phyloP scores from a whole-genome alignment of 257 asterid genomes.

The Cynanchum wilfordii region DNA sequence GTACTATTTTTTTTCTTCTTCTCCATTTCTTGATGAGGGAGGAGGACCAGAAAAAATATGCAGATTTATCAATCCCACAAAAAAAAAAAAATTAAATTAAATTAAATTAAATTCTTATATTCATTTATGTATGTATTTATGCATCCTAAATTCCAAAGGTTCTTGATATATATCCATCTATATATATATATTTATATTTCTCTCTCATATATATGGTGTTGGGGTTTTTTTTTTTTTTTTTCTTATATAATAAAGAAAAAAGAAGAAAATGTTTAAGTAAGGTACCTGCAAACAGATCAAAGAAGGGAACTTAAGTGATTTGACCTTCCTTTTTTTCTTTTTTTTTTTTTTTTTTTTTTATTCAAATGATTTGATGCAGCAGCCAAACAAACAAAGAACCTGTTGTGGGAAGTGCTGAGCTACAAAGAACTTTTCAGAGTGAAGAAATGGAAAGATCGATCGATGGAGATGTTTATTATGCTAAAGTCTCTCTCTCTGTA shows the following conservation, averaged over 20 bases:
- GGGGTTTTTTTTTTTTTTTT: neutral
- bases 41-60: neutral
- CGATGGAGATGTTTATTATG: constrained; percentile 34
- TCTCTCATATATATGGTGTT: neutral
- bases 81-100: too few relatives aligned
- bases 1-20: constrained; percentile 5
- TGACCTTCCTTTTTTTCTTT: constrained; percentile 50
- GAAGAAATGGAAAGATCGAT: constrained; percentile 28
- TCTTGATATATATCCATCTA: neutral
- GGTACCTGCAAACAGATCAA: constrained; percentile 7
- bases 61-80: neutral
- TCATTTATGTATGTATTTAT: too few relatives aligned
- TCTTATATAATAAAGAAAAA: too few relatives aligned
- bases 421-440: constrained; percentile 42
- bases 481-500: constrained; percentile 16
- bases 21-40: neutral
- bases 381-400: constrained; percentile 11
- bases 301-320: constrained; percentile 26
- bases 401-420: constrained; percentile 23
- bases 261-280: neutral
- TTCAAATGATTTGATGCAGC: constrained; percentile 55
- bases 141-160: neutral
- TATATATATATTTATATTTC: neutral
- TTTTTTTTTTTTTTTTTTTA: too few relatives aligned
- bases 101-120: neutral